Evolutionary conservation across 768 basidiomycete species (phyloP).

Genomic region (Dioszegia hungarica): DNA sequence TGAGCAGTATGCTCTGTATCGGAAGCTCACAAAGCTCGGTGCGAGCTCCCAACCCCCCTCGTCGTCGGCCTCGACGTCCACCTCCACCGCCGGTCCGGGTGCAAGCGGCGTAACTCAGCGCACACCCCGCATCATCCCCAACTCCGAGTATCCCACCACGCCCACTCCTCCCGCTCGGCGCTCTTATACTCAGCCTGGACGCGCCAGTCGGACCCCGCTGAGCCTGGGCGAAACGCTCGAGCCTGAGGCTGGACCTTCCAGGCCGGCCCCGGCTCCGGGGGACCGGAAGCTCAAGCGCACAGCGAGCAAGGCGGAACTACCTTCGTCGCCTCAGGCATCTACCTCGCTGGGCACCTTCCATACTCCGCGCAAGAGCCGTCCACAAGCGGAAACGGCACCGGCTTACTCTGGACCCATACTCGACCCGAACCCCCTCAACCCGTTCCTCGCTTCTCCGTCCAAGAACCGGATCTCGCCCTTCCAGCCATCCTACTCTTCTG

Average conservation of each 20-base stretch:
- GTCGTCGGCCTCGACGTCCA: conserved; percentile 13
- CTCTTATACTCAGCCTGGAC: background rate
- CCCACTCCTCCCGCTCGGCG: conserved; percentile 36
- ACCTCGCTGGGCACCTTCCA: too few species aligned
- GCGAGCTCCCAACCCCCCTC: conserved; percentile 14
- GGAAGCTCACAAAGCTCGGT: conserved; percentile 21
- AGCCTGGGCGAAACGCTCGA: background rate
- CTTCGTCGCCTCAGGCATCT: too few species aligned
- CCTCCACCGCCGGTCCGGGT: conserved; percentile 6
- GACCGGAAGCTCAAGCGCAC: too few species aligned
- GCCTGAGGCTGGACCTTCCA: background rate
- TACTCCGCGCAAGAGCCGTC: conserved; percentile 28
- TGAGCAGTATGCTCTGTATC: conserved; percentile 37
- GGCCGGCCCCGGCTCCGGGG: too few species aligned
- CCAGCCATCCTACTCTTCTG: background rate
- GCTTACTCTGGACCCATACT: conserved; percentile 30
- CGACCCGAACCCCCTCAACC: conserved; percentile 39
- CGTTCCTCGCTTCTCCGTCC: conserved; percentile 25
- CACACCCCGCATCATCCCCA: conserved; percentile 20
- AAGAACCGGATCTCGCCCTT: conserved; percentile 2
- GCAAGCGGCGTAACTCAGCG: background rate
- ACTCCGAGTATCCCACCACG: conserved; percentile 31
- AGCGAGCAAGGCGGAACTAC: too few species aligned
- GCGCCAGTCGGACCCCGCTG: background rate
- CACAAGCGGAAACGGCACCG: background rate